These are phyloP conservation scores for Schoenoplectus tabernaemontani DNA, from an alignment of 202 grass and related monocot genomes.

Conservation along the genomic window DNA sequence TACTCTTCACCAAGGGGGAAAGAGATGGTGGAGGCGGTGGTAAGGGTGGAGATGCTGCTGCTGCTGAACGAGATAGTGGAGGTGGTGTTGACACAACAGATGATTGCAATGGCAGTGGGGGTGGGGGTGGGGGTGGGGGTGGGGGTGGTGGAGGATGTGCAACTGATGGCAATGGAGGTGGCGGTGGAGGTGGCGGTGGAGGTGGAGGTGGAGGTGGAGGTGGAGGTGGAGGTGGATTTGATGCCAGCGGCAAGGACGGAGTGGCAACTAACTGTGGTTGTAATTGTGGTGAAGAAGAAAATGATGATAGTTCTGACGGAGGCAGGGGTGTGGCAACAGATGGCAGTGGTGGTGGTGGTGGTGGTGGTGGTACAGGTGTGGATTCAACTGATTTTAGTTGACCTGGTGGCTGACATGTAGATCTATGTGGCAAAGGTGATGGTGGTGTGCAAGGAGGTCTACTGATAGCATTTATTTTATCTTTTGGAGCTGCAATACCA, in stretches of 20 bases:
- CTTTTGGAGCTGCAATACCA: conserved; percentile 25
- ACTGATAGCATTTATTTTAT: conserved; percentile 24
- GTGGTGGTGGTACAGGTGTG: conserved; percentile 11
- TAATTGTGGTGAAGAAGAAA: too few relatives aligned
- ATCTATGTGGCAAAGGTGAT: conserved; percentile 13
- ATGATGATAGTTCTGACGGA: too few relatives aligned
- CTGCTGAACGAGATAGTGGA: conserved; percentile 24
- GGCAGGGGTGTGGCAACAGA: neutral
- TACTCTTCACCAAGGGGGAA: conserved; percentile 11
- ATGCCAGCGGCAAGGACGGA: neutral
- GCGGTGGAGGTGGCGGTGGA: conserved; percentile 17
- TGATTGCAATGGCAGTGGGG: too few relatives aligned
- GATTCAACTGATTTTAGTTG: neutral
- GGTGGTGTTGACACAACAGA: too few relatives aligned
- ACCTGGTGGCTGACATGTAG: conserved; percentile 1
- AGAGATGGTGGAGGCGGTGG: conserved; percentile 13
- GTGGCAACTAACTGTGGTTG: conserved; percentile 7
- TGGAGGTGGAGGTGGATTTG: neutral
- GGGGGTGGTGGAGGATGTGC: conserved; percentile 15
- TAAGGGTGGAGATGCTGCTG: conserved; percentile 12
- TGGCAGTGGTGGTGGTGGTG: too few relatives aligned
- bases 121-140: conserved; percentile 22
- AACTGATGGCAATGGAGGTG: conserved; percentile 10
- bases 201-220: conserved; percentile 25
- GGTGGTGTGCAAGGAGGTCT: conserved; percentile 21